Conservation (phyloP, 2,329 filamentous ascomycete genomes). For the Penicillium sp. region DNA sequence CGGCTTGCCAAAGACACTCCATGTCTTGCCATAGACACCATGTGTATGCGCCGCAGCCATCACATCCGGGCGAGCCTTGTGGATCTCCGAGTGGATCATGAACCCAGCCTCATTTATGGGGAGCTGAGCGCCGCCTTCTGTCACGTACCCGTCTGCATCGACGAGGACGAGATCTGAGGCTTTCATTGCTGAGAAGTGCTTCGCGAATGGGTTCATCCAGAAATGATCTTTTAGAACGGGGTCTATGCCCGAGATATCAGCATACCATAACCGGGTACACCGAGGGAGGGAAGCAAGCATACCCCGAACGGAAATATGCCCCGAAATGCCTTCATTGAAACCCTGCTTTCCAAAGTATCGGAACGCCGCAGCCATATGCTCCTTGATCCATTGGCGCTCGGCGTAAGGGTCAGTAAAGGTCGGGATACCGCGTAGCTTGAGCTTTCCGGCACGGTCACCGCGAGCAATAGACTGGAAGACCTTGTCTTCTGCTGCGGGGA, state of each 20-base stretch:
- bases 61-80: constrained; percentile 63
- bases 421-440: constrained; percentile 45
- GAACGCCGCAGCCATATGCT: constrained; percentile 51
- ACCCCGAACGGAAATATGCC: constrained; percentile 49
- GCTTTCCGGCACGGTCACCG: constrained; percentile 39
- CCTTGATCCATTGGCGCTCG: constrained; percentile 59
- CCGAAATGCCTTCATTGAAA: constrained; percentile 48
- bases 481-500: constrained; percentile 32
- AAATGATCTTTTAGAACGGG: constrained; percentile 45
- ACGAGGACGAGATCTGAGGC: constrained; percentile 48
- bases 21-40: constrained; percentile 64
- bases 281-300: not conserved
- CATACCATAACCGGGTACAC: not conserved
- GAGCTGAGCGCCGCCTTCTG: constrained; percentile 45
- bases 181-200: constrained; percentile 49
- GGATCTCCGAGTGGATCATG: constrained; percentile 65
- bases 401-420: constrained; percentile 47
- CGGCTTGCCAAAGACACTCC: constrained; percentile 64
- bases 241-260: constrained; percentile 27
- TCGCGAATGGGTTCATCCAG: constrained; percentile 48
- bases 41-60: constrained; percentile 64
- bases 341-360: constrained; percentile 48
- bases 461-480: constrained; percentile 43
- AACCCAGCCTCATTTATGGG: constrained; percentile 56
- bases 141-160: constrained; percentile 46